phyloP scores from a whole-genome alignment of 805 yeast genomes.

The Kregervanrija fluxuum region DNA sequence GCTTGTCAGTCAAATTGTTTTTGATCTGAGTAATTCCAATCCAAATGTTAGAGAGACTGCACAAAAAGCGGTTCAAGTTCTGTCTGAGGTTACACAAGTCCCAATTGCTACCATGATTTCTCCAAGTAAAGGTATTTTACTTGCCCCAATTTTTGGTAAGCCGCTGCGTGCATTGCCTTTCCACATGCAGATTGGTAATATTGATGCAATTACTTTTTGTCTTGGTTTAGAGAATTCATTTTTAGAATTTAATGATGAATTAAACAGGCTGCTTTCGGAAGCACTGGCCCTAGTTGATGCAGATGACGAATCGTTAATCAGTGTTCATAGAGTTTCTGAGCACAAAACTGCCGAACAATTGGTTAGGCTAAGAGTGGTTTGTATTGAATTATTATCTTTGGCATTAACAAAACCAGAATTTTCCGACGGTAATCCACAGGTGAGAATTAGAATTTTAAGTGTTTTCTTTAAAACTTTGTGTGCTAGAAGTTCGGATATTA shows the following conservation, averaged over 20 bases:
- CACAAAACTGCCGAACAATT: slow-evolving; percentile 84
- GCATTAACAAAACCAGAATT: slow-evolving; percentile 85
- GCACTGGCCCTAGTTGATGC: slow-evolving; percentile 95
- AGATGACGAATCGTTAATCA: slow-evolving; percentile 90
- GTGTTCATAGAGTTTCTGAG: slow-evolving; percentile 79
- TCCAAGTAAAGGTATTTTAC: slow-evolving; percentile 72
- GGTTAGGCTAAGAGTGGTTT: slow-evolving; percentile 80
- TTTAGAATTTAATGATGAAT: slow-evolving; percentile 80
- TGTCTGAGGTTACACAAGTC: slow-evolving; percentile 64
- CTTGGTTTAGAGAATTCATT: slow-evolving; percentile 74
- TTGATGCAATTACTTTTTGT: slow-evolving; percentile 94
- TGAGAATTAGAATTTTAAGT: slow-evolving; percentile 79
- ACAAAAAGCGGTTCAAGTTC: slow-evolving; percentile 55
- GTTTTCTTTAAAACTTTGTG: slow-evolving; percentile 92
- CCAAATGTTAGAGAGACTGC: slow-evolving; percentile 77
- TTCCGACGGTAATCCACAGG: slow-evolving; percentile 52
- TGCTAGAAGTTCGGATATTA: slow-evolving; percentile 76
- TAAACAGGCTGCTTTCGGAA: slow-evolving; percentile 77
- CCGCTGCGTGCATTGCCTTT: slow-evolving; percentile 95
- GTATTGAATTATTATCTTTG: slow-evolving; percentile 73
- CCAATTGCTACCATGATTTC: slow-evolving; percentile 70
- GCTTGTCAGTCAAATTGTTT: slow-evolving; percentile 80
- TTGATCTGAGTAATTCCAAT: slow-evolving; percentile 87
- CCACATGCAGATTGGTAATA: slow-evolving; percentile 97
- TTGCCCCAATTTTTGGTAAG: slow-evolving; percentile 94